Percentiles rank a stretch among this genome's conserved stretches.
Evolutionary conservation across 2,329 filamentous ascomycete species (phyloP).

Genomic region (Lasiodiplodia sp.): DNA sequence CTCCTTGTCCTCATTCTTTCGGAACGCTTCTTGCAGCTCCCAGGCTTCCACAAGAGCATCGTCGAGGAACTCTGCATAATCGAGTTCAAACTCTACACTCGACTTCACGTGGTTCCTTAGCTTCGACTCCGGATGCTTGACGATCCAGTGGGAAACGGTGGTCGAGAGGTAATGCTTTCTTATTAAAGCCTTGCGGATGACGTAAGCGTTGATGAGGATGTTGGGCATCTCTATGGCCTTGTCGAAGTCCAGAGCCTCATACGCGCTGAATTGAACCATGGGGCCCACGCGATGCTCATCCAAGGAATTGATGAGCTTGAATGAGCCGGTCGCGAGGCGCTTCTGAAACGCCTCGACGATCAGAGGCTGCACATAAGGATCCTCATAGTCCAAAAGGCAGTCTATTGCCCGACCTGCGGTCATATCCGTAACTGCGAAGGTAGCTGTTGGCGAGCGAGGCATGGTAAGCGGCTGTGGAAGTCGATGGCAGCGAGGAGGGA

Average conservation of each 20-base stretch:
- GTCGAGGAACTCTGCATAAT: constrained; percentile 96
- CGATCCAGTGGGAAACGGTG: constrained; percentile 83
- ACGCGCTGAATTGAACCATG: constrained; percentile 81
- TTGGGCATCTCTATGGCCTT: constrained; percentile 69
- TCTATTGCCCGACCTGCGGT: constrained; percentile 54
- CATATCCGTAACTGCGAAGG: constrained; percentile 25
- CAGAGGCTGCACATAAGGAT: constrained; percentile 87
- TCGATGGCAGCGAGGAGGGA: not conserved
- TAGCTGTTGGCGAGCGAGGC: constrained; percentile 4
- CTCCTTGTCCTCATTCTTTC: constrained; percentile 65
- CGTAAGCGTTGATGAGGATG: constrained; percentile 83
- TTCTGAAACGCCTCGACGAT: constrained; percentile 75
- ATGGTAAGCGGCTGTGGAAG: not conserved
- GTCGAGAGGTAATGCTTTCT: constrained; percentile 91
- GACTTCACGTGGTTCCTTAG: constrained; percentile 76
- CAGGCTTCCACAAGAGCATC: constrained; percentile 91
- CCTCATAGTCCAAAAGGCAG: constrained; percentile 83
- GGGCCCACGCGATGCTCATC: constrained; percentile 56
- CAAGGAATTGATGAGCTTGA: constrained; percentile 63
- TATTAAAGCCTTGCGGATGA: constrained; percentile 95
- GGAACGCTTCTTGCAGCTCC: constrained; percentile 81
- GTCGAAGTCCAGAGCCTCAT: constrained; percentile 88
- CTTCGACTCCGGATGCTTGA: constrained; percentile 78
- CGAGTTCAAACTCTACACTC: constrained; percentile 87
- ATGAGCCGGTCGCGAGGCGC: constrained; percentile 63